phyloP scores from a whole-genome alignment of 2,329 filamentous ascomycete genomes.

The Lasiodiplodia gonubiensis region DNA sequence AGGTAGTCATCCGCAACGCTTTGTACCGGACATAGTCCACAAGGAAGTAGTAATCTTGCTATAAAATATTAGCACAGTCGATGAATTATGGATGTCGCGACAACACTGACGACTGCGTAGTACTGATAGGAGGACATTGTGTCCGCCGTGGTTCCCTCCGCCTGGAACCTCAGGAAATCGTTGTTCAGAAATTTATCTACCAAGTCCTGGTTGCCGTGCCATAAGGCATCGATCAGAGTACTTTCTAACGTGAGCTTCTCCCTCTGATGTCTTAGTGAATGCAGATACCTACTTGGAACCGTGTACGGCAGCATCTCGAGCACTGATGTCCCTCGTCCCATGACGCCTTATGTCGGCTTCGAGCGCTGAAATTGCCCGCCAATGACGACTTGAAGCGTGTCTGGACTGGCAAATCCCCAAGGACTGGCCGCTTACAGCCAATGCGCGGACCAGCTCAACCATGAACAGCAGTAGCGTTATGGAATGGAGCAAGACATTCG shows the following conservation, averaged over 20 bases:
- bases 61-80: neutral
- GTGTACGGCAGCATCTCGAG: neutral
- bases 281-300: neutral
- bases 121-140: constrained; percentile 1
- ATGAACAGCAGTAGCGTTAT: neutral
- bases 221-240: constrained; percentile 3
- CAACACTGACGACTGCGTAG: neutral
- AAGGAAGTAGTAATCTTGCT: constrained; percentile 13
- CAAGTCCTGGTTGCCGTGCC: neutral
- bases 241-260: neutral
- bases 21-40: constrained; percentile 12
- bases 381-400: neutral
- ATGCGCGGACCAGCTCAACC: neutral
- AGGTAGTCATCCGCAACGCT: constrained; percentile 10
- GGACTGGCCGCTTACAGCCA: neutral
- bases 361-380: neutral
- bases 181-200: neutral
- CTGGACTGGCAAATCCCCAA: neutral
- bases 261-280: neutral
- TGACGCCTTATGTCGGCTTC: neutral
- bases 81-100: neutral
- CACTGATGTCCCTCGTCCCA: neutral
- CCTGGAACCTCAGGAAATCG: neutral
- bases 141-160: neutral
- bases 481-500: neutral